Percentiles rank a stretch among this genome's conserved stretches.
phyloP scores from a whole-genome alignment of 2,329 filamentous ascomycete genomes.

The Trichoderma hamatum region DNA sequence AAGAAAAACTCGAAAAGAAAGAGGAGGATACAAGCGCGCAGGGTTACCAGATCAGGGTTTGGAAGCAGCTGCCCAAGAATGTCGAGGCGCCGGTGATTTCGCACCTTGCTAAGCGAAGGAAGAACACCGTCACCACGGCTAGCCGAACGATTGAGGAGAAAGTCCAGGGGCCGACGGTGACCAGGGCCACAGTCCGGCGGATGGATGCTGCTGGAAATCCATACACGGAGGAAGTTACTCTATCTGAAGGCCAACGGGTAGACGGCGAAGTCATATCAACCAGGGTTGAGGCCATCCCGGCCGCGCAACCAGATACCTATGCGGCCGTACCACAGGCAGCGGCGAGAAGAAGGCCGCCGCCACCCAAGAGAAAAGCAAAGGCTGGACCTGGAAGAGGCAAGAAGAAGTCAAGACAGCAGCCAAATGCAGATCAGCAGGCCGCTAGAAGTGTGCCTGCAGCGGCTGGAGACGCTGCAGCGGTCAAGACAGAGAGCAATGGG shows the following conservation, averaged over 20 bases:
- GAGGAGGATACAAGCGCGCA: constrained; percentile 62
- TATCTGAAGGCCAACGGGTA: constrained; percentile 76
- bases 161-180: constrained; percentile 59
- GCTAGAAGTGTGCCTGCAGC: constrained; percentile 38
- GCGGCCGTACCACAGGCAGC: constrained; percentile 46
- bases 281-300: constrained; percentile 57
- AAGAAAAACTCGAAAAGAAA: constrained; percentile 61
- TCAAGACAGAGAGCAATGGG: constrained; percentile 44
- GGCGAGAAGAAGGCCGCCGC: constrained; percentile 67
- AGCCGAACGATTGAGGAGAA: constrained; percentile 54
- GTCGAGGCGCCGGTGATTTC: constrained; percentile 56
- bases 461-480: constrained; percentile 44
- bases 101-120: constrained; percentile 63
- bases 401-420: constrained; percentile 71
- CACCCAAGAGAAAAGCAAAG: constrained; percentile 80
- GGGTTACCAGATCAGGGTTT: constrained; percentile 60
- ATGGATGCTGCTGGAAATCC: constrained; percentile 78
- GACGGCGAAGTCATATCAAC: constrained; percentile 79
- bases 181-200: constrained; percentile 78
- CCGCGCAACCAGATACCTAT: constrained; percentile 59
- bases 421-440: constrained; percentile 42
- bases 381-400: constrained; percentile 73
- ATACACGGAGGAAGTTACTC: constrained; percentile 80
- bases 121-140: constrained; percentile 61
- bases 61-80: constrained; percentile 65